Conservation (phyloP, 257 asterid genomes). For the Fraxinus excelsior region DNA sequence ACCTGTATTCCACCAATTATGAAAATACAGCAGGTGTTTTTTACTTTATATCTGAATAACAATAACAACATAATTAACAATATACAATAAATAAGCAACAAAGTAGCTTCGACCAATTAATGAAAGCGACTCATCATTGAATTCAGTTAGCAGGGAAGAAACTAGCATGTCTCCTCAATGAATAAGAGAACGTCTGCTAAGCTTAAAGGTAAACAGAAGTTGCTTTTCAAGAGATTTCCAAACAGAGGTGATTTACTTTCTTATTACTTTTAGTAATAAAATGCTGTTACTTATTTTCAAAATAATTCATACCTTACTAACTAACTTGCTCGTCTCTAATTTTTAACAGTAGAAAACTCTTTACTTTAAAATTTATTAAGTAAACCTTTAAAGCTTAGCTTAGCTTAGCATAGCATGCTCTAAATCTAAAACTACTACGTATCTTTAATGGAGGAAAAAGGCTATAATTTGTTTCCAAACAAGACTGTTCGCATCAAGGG, state of each 20-base stretch:
- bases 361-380: background rate
- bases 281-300: background rate
- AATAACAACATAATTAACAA: background rate
- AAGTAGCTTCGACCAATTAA: background rate
- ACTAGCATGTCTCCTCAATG: background rate
- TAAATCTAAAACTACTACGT: background rate
- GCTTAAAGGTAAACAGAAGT: background rate
- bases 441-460: background rate
- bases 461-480: background rate
- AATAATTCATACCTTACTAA: no score
- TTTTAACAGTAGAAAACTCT: background rate
- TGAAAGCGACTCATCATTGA: background rate
- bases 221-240: background rate
- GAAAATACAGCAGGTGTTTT: background rate
- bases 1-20: slow-evolving; percentile 41
- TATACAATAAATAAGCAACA: background rate
- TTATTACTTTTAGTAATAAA: background rate
- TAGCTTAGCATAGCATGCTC: background rate
- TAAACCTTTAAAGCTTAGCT: background rate
- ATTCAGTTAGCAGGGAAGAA: background rate
- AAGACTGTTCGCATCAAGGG: background rate
- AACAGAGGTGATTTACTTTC: background rate
- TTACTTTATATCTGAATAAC: background rate
- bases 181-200: background rate
- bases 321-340: background rate